Base-by-base conservation (phyloP, 192 early-diverging fungal genomes). In the Coemansia sp. region DNA sequence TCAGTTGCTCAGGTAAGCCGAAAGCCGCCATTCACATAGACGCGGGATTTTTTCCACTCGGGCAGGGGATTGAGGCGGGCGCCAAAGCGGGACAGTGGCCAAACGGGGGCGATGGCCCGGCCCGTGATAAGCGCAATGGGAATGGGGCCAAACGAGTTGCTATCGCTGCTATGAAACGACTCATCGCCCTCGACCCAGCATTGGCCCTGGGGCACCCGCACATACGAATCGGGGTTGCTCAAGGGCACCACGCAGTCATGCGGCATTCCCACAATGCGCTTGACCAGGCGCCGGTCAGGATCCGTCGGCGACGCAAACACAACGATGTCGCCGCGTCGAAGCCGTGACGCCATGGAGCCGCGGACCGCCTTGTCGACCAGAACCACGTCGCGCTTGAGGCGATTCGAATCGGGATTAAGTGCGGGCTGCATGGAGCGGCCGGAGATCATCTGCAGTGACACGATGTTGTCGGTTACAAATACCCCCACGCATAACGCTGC, bases 151-250 rank as follows among this genome's bases (percentile, higher is more conserved):
- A 87, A 91, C 11, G 71, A 54, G 69, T 89, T 91, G 61, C 89
- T 91, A 46, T 93, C 91, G 43, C 70, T 79, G 48, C 87, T 88
- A 57, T 91, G 88, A 62, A 89, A 93, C 35, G 81, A 80, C 63
- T 93, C 91, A 62, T 93, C 91, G 30, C 87, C 87, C 61, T 93
- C 91, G 40, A 91, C 76, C 91, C 91, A 93, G 61, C 86, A 88
- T 55, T 93, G 85, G 9, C 91, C 91, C 55, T 65, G 67, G 23
- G 91, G 91, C 11, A 93, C 70, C 40, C 75, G 73, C 6, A 91
- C 65, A 33, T 68, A 71, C 42, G 72, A 60, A 15, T 63, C 46
- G 10, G 64, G 39, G 13, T 42, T 48, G 43, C 58, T 50, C 36
- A 62, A 46, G 11, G 75, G 79, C 15, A 77, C 57, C 8, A 78